Conservation (phyloP, 306 rosid genomes). For the Macrotyloma uniflorum region DNA sequence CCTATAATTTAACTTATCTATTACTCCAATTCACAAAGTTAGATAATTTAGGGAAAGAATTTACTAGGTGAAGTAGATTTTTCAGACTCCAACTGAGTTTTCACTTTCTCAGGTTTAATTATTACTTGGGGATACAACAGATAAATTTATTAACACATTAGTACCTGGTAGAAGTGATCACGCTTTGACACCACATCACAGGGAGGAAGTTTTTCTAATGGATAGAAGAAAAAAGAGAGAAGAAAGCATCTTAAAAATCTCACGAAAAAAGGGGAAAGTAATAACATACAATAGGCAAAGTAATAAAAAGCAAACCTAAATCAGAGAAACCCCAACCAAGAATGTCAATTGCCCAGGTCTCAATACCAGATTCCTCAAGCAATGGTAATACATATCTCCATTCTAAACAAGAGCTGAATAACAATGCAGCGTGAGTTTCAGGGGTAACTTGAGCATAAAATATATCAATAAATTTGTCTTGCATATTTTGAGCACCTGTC, state of each 20-base stretch:
- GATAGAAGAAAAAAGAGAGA: slow-evolving; percentile 26
- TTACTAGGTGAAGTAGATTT: neutral
- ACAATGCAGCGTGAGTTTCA: slow-evolving; percentile 44
- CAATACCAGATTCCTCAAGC: slow-evolving; percentile 83
- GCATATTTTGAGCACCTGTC: slow-evolving; percentile 68
- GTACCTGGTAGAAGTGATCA: slow-evolving; percentile 84
- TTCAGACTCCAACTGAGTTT: neutral
- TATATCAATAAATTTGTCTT: slow-evolving; percentile 6
- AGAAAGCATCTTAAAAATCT: slow-evolving; percentile 1
- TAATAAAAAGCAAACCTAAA: slow-evolving; percentile 62
- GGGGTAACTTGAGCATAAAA: slow-evolving; percentile 32
- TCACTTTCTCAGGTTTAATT: slow-evolving; percentile 5
- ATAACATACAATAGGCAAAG: slow-evolving; percentile 19
- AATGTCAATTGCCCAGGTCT: slow-evolving; percentile 94
- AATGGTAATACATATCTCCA: slow-evolving; percentile 88
- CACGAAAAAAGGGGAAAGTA: neutral
- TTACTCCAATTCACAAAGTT: slow-evolving; percentile 18
- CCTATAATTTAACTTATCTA: slow-evolving; percentile 1
- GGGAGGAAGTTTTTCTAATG: slow-evolving; percentile 73
- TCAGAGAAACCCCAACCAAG: slow-evolving; percentile 99
- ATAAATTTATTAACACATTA: neutral
- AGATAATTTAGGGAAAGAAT: neutral
- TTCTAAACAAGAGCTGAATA: slow-evolving; percentile 94
- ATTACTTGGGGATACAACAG: neutral
- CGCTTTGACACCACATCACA: slow-evolving; percentile 81